These are phyloP conservation scores for Bipolaris victoriae DNA, from an alignment of 2,329 filamentous ascomycete genomes.

Conservation along the genomic window DNA sequence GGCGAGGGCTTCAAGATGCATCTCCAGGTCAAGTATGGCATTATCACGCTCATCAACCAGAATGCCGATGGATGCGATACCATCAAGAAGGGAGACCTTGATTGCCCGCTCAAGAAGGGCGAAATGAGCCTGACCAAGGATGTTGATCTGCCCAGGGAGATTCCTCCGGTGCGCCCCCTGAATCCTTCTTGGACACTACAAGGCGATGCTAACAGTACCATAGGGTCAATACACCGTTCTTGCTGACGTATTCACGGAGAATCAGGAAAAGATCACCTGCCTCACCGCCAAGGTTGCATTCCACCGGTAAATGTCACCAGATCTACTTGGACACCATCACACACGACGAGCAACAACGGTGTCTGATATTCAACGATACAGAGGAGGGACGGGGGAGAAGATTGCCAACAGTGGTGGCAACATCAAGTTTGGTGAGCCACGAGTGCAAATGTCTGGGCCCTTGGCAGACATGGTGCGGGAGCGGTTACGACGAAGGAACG, in stretches of 20 bases:
- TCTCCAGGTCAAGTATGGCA: constrained; percentile 88
- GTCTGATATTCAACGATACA: constrained; percentile 19
- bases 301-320: constrained; percentile 43
- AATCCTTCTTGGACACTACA: neutral
- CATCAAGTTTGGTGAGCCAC: constrained; percentile 41
- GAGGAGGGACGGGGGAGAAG: constrained; percentile 8
- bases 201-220: constrained; percentile 18
- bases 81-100: constrained; percentile 82
- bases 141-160: constrained; percentile 82
- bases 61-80: constrained; percentile 87
- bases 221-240: constrained; percentile 89
- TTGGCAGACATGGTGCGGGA: constrained; percentile 45
- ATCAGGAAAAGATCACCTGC: constrained; percentile 81
- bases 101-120: constrained; percentile 87
- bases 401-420: constrained; percentile 7
- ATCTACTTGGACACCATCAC: constrained; percentile 6
- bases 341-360: constrained; percentile 19
- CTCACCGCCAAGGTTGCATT: constrained; percentile 77
- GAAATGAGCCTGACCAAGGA: constrained; percentile 75
- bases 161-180: constrained; percentile 75
- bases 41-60: constrained; percentile 86
- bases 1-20: constrained; percentile 80
- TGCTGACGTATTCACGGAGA: constrained; percentile 80
- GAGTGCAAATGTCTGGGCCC: constrained; percentile 43
- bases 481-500: constrained; percentile 35